Evolutionary conservation across 1,284 basidiomycete genomes (phyloP), one percentile per base, ranked within the genome.

Genomic region (Omphalotus olearius): DNA sequence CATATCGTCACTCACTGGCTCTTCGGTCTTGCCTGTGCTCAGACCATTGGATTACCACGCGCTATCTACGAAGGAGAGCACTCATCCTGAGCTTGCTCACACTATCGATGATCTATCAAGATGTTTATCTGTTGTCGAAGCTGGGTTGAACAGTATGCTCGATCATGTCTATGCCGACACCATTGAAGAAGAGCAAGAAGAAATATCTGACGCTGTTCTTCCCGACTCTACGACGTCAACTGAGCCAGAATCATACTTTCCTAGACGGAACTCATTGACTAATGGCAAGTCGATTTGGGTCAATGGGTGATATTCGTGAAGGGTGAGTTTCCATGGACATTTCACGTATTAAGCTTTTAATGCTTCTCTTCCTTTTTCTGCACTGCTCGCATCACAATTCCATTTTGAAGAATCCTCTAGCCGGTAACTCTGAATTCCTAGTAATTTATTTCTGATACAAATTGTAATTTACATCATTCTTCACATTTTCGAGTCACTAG

Each of bases 91-190:
- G 62, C 75, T 98, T 37, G 84, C 84, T 35, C 71, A 74, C 44
- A 90, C 87, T 1, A 83, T 97, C 6, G 86, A 89, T 53, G 86
- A 91, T 59, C 77, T 98, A 40, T 77, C 82, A 2, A 75, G 80
- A 57, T 97, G 92, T 92, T 69, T 98, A 50, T 79, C 82, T 3
- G 76, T 85, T 0, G 79, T 97, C 1, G 89, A 92, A 65, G 67
- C 66, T 7, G 91, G 89, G 1, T 69, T 94, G 33, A 76, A 74
- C 47, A 78, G 73, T 44, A 71, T 94, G 57, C 69, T 93, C 43
- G 83, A 85, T 43, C 70, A 69, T 43, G 61, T 68, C 1, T 60
- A 65, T 16, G 68, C 64, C 20, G 70, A 79, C 51, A 73, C 74
- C 20, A 83, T 82, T 53, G 75, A 79, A 55, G 83, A 86, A 62